phyloP scores from a whole-genome alignment of 1,284 basidiomycete species.

The Peniophora sp. region DNA sequence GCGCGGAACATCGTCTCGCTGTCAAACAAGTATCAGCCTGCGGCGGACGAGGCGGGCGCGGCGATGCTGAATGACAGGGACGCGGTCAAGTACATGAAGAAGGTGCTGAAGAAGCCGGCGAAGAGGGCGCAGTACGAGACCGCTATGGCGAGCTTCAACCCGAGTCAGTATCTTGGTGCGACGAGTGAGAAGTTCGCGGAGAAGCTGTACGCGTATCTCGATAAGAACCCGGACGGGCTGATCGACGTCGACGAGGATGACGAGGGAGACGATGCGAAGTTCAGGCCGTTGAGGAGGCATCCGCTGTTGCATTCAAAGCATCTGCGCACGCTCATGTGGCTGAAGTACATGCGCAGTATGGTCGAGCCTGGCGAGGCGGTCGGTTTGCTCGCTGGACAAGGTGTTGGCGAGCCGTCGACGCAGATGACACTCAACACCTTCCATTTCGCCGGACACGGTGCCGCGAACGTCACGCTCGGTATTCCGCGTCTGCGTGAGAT shows the following conservation, averaged over 20 bases:
- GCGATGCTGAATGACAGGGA: constrained; percentile 60
- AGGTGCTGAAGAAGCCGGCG: constrained; percentile 68
- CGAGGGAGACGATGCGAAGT: constrained; percentile 19
- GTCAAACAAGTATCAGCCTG: constrained; percentile 67
- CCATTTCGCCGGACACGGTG: constrained; percentile 98
- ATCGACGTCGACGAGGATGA: constrained; percentile 34
- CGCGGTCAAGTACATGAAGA: constrained; percentile 82
- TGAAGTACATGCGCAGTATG: constrained; percentile 88
- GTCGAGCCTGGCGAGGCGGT: constrained; percentile 98
- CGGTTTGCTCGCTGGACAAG: constrained; percentile 95
- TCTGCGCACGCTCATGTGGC: constrained; percentile 79
- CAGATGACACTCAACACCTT: constrained; percentile 99
- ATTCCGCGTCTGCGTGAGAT: constrained; percentile 98
- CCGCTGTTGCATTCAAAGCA: constrained; percentile 45
- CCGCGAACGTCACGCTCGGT: constrained; percentile 98
- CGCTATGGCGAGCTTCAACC: constrained; percentile 70
- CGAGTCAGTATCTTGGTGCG: constrained; percentile 77
- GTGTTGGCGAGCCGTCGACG: constrained; percentile 97
- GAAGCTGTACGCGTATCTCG: constrained; percentile 76
- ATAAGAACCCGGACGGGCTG: constrained; percentile 71
- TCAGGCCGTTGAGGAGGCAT: constrained; percentile 32
- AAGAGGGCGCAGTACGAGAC: constrained; percentile 61
- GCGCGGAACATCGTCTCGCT: constrained; percentile 83
- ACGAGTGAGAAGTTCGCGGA: constrained; percentile 92
- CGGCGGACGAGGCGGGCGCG: constrained; percentile 34